Base-by-base conservation (phyloP, 768 basidiomycete genomes). In the Asterophora lycoperdoides region DNA sequence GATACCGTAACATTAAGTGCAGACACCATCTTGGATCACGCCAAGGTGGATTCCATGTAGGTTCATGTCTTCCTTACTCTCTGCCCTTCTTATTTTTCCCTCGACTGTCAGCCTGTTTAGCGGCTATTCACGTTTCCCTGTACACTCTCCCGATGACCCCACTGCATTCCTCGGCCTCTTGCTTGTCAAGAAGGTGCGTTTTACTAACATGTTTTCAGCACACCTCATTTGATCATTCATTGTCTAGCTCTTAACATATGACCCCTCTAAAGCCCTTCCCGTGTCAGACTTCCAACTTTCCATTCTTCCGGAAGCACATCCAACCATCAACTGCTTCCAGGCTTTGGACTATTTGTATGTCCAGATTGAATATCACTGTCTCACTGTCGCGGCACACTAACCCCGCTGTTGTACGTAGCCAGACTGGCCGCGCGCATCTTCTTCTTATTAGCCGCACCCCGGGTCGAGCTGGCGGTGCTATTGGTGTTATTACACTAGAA, bases 361-460 rank as follows among this genome's bases (percentile, higher is more conserved):
- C 10, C 11, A 13, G 53, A 8, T 2, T 10, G n/a, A 23, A 33
- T 32, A 48, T 41, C 30, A 29, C n/a, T n/a, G n/a, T n/a, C n/a
- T n/a, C n/a, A n/a, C n/a, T n/a, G n/a, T 33, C 3, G 23, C 33
- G 9, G 23, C 43, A 1, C 7, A 20, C 26, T 47, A 13, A 52
- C 3, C n/a, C 29, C 8, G 9, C 48, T 14, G n/a, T 18, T 14
- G 5, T 23, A 32, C 30, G 30, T 43, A 89, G 87, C 68, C 95
- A 96, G 75, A 94, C 93, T 0, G 95, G 95, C 2, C 82, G 94
- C 36, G 91, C 93, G 1, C 95, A 99, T 70, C 73, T 99, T 43
- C 71, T 97, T 10, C 68, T 99, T 26, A 80, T 99, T 33, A 90
- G 86, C 57, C 76, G 74, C 14, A 89, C 89, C 0, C 95, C 95